These are phyloP conservation scores for Aspergillus nomiae DNA, from an alignment of 2,329 filamentous ascomycete genomes.

Conservation along the genomic window DNA sequence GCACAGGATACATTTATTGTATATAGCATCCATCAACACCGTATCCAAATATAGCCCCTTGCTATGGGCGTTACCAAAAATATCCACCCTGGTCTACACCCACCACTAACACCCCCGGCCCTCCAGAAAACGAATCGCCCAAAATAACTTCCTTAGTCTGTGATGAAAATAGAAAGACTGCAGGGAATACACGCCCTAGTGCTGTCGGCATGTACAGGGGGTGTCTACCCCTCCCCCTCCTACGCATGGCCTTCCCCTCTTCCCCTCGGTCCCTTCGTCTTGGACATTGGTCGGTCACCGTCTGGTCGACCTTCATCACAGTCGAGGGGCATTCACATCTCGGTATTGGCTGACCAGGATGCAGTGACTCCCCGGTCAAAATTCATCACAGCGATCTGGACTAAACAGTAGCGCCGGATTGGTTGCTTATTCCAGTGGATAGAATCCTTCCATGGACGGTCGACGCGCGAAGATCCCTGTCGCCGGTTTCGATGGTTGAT, in stretches of 20 bases:
- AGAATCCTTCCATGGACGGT: not conserved
- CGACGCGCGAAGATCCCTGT: not conserved
- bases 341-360: not conserved
- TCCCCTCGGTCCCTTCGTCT: not conserved
- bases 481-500: slow-evolving; percentile 1
- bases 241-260: not conserved
- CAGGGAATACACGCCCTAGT: not conserved
- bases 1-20: not conserved
- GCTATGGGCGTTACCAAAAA: slow-evolving; percentile 1
- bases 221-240: not conserved
- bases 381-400: slow-evolving; percentile 2
- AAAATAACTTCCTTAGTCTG: slow-evolving; percentile 7
- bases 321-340: not conserved
- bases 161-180: slow-evolving; percentile 5
- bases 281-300: not conserved
- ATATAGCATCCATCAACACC: not conserved
- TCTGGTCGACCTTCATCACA: not conserved
- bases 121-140: not conserved
- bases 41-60: not conserved
- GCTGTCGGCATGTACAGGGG: not conserved
- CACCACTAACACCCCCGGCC: not conserved
- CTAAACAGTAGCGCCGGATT: slow-evolving; percentile 3
- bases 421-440: slow-evolving; percentile 3
- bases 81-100: not conserved
- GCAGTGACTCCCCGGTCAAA: slow-evolving; percentile 1